Evolutionary conservation across 148 eudicot genomes (phyloP), one percentile per base, ranked within the genome.

Genomic region (Pouteria glomerata): DNA sequence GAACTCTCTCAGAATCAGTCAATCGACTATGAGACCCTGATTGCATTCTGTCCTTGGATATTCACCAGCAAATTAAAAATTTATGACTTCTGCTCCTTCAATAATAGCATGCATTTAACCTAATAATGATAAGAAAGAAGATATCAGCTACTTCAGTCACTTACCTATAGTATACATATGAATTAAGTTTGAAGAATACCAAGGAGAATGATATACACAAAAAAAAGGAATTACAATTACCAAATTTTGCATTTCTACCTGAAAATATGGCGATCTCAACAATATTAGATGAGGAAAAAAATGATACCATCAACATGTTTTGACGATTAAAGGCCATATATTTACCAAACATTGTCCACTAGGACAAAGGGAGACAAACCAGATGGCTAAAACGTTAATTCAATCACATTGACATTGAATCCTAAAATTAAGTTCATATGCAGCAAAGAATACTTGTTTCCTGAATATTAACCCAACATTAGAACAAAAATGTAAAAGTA

Each of bases 51-150:
- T 21, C 11, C 44, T n/a, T 24, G 45, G n/a, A n/a, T n/a, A n/a
- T n/a, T n/a, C n/a, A n/a, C n/a, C n/a, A n/a, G n/a, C n/a, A n/a
- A 27, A 63, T 23, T 37, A 23, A 50, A 72, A 39, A 73, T 73
- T 73, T 27, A 65, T 66, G 56, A 56, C 26, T 6, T 39, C 60
- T 47, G 71, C 64, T 14, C 31, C 64, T 33, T 57, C 39, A 74
- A 48, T 59, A 68, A 48, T 48, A 68, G 50, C 48, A 45, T 34
- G 31, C 63, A 14, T 35, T 58, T 26, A 48, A 67, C 65, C 37
- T 47, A 67, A 12, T 52, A 34, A 73, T 19, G 47, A 73, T 15
- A 41, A 21, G n/a, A 23, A 41, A 13, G 26, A 44, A 45, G 27
- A 53, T 39, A 35, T 33, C 50, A 68, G 73, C 51, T 35, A 68